Evolutionary conservation across 1,284 basidiomycete genomes (phyloP).

Genomic region (Boletellus deceptivus): DNA sequence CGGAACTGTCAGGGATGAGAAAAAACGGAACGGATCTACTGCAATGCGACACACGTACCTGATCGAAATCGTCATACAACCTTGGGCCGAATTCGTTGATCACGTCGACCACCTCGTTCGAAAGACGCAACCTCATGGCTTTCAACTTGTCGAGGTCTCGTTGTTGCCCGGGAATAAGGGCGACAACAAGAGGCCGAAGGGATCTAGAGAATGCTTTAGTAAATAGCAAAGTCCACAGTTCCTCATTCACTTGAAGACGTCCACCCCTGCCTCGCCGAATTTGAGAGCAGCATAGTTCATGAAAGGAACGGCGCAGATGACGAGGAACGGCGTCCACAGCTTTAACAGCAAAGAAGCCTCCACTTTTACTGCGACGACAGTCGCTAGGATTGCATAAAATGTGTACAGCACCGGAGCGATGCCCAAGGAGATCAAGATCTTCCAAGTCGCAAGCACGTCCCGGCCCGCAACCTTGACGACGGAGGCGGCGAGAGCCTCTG

Average conservation of each 20-base stretch:
- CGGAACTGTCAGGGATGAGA: slow-evolving; percentile 53
- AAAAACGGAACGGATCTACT: background rate
- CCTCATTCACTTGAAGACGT: slow-evolving; percentile 86
- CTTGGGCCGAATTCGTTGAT: slow-evolving; percentile 92
- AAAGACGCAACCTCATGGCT: slow-evolving; percentile 73
- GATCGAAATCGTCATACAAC: slow-evolving; percentile 86
- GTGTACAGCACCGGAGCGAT: slow-evolving; percentile 87
- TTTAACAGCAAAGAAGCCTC: slow-evolving; percentile 63
- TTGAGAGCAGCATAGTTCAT: slow-evolving; percentile 95
- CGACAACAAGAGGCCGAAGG: slow-evolving; percentile 87
- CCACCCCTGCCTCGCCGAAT: slow-evolving; percentile 98
- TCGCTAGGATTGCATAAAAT: slow-evolving; percentile 81
- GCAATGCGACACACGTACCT: slow-evolving; percentile 45
- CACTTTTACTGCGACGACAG: slow-evolving; percentile 71
- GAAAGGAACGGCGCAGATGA: slow-evolving; percentile 77
- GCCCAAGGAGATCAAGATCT: slow-evolving; percentile 92
- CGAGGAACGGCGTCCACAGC: slow-evolving; percentile 78
- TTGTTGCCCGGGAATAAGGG: slow-evolving; percentile 90
- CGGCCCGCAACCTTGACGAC: slow-evolving; percentile 94
- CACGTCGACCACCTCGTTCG: slow-evolving; percentile 84
- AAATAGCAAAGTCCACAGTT: slow-evolving; percentile 32
- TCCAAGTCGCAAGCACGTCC: slow-evolving; percentile 98
- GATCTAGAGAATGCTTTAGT: slow-evolving; percentile 60
- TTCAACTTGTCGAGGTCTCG: slow-evolving; percentile 81
- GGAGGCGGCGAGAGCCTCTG: slow-evolving; percentile 96